Conservation (phyloP, 805 yeast species). For the Pichia scutulata region DNA sequence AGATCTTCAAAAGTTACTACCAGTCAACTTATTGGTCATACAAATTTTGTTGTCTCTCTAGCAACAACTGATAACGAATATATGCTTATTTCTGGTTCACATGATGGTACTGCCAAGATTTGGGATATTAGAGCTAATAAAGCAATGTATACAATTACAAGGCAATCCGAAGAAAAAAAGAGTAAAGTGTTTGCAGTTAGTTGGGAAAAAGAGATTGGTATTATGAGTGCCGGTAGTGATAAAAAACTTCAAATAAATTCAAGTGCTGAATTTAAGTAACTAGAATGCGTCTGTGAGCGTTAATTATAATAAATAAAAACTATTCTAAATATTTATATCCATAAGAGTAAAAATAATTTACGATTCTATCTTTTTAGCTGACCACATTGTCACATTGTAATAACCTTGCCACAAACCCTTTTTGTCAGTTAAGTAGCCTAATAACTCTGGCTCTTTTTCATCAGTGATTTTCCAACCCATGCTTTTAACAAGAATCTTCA, state of each 20-base stretch:
- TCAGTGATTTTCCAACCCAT: slow-evolving; percentile 58
- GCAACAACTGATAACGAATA: slow-evolving; percentile 72
- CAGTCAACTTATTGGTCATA: slow-evolving; percentile 77
- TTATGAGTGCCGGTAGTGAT: slow-evolving; percentile 90
- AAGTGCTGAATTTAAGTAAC: slow-evolving; percentile 21
- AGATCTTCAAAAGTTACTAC: slow-evolving; percentile 62
- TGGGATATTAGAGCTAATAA: slow-evolving; percentile 92
- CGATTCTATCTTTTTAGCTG: slow-evolving; percentile 20
- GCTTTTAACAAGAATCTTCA: slow-evolving; percentile 39
- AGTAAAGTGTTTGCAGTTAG: slow-evolving; percentile 77
- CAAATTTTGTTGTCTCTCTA: slow-evolving; percentile 79
- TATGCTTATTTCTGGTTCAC: slow-evolving; percentile 83
- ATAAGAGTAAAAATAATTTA: not conserved
- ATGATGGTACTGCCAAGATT: slow-evolving; percentile 89
- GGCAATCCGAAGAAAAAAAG: slow-evolving; percentile 51
- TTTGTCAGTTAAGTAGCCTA: slow-evolving; percentile 62
- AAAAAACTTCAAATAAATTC: slow-evolving; percentile 81
- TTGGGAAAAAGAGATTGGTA: slow-evolving; percentile 77
- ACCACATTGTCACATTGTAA: slow-evolving; percentile 60
- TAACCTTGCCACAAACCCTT: slow-evolving; percentile 71
- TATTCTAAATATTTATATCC: not conserved
- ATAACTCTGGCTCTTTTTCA: slow-evolving; percentile 30
- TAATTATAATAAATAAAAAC: not conserved
- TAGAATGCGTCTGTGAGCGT: not conserved
- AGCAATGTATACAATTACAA: slow-evolving; percentile 71